Evolutionary conservation across 2,329 filamentous ascomycete species (phyloP).

Genomic region (Neofusicoccum umdonicola): DNA sequence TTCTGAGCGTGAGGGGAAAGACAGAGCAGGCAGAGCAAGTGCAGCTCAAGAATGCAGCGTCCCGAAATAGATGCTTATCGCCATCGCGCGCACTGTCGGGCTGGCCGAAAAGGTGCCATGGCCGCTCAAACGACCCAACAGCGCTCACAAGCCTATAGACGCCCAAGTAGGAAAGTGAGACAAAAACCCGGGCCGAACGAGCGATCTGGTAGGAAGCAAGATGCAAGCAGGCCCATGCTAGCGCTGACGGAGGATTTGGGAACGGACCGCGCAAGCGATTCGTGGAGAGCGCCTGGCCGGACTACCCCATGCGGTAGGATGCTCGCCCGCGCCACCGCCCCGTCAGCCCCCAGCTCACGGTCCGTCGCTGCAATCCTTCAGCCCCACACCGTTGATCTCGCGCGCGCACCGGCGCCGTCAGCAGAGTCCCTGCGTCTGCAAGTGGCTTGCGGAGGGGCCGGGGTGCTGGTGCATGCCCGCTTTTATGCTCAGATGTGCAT

Average conservation of each 20-base stretch:
- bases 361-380: not conserved
- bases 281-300: too few relatives aligned
- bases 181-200: too few relatives aligned
- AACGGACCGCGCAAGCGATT: too few relatives aligned
- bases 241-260: too few relatives aligned
- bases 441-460: not conserved
- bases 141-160: too few relatives aligned
- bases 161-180: not conserved
- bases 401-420: not conserved
- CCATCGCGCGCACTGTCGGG: not conserved
- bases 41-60: not conserved
- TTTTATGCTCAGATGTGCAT: not conserved
- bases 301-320: too few relatives aligned
- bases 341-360: too few relatives aligned
- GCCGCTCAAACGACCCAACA: too few relatives aligned
- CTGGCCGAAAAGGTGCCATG: not conserved
- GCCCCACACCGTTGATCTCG: not conserved
- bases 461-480: not conserved
- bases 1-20: too few relatives aligned
- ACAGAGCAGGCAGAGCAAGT: not conserved
- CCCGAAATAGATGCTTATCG: not conserved
- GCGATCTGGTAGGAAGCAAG: too few relatives aligned
- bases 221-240: too few relatives aligned
- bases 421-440: not conserved
- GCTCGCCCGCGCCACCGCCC: too few relatives aligned